Percentiles rank a stretch among this genome's conserved stretches.
Evolutionary conservation across 768 basidiomycete species (phyloP).

Genomic region (Ephemerocybe angulata): DNA sequence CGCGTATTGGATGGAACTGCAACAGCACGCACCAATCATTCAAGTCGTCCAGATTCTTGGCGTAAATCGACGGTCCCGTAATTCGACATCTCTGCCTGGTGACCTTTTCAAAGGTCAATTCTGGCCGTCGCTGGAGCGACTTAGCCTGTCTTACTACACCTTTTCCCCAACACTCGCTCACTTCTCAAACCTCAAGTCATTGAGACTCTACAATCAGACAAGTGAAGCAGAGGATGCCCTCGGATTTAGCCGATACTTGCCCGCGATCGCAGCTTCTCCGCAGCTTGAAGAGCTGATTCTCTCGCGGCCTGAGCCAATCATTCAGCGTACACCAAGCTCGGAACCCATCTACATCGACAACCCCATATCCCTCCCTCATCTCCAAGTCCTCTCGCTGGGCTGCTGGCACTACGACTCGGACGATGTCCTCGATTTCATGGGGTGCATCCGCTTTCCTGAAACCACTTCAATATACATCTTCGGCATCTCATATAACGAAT

Average conservation of each 20-base stretch:
- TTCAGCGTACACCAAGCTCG: neutral
- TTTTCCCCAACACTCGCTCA: too few relatives aligned
- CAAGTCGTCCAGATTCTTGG: neutral
- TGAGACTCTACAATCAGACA: too few relatives aligned
- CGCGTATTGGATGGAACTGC: neutral
- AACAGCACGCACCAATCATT: neutral
- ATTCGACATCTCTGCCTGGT: too few relatives aligned
- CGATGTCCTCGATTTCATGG: neutral
- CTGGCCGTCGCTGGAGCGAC: too few relatives aligned
- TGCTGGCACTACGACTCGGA: neutral
- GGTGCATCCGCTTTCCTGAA: neutral
- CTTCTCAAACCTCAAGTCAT: too few relatives aligned
- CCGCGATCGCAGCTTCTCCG: too few relatives aligned
- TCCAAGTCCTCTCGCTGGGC: neutral
- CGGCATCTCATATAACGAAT: neutral
- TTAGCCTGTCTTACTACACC: too few relatives aligned
- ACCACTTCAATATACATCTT: neutral
- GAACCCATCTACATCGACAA: constrained; percentile 8
- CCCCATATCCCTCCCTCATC: constrained; percentile 21
- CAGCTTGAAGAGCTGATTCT: neutral
- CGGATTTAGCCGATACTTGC: too few relatives aligned
- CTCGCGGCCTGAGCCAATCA: neutral
- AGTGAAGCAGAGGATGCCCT: too few relatives aligned
- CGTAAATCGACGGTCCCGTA: neutral
- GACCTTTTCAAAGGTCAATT: too few relatives aligned